These are phyloP conservation scores for Dictyostelium firmibasis DNA, from an alignment of 78 protist species.

Conservation along the genomic window DNA sequence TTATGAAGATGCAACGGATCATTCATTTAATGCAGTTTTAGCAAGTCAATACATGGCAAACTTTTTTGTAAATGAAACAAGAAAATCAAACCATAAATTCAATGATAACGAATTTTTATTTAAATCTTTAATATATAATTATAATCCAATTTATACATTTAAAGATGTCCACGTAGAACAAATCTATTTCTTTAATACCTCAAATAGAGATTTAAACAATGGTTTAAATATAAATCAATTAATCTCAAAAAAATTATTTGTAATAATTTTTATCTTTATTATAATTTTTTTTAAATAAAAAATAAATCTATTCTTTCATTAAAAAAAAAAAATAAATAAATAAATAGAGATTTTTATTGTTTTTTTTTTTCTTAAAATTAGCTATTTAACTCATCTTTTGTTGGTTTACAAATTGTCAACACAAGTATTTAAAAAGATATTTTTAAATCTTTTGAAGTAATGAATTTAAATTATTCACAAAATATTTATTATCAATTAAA, in stretches of 20 bases:
- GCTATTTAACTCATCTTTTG: no score
- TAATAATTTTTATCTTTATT: neutral
- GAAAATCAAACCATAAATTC: conserved; percentile 56
- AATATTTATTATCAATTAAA: no score
- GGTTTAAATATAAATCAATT: neutral
- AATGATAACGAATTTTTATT: neutral
- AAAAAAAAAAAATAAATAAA: no score
- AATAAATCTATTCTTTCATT: no score
- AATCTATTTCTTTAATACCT: neutral
- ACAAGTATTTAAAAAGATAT: no score
- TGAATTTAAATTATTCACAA: no score
- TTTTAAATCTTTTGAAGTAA: no score
- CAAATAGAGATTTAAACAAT: neutral
- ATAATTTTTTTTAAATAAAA: neutral
- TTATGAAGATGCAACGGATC: conserved; percentile 42
- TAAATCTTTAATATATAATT: conserved; percentile 66
- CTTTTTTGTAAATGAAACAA: conserved; percentile 78
- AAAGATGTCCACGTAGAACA: neutral
- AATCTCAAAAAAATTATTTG: neutral
- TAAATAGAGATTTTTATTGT: no score
- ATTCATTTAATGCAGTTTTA: conserved; percentile 55
- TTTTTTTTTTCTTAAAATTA: no score
- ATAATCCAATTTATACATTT: conserved; percentile 16
- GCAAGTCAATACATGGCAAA: conserved; percentile 64
- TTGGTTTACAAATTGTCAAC: no score